Evolutionary conservation across 495 filamentous ascomycete genomes (phyloP).

Genomic region (Podospora sp.): DNA sequence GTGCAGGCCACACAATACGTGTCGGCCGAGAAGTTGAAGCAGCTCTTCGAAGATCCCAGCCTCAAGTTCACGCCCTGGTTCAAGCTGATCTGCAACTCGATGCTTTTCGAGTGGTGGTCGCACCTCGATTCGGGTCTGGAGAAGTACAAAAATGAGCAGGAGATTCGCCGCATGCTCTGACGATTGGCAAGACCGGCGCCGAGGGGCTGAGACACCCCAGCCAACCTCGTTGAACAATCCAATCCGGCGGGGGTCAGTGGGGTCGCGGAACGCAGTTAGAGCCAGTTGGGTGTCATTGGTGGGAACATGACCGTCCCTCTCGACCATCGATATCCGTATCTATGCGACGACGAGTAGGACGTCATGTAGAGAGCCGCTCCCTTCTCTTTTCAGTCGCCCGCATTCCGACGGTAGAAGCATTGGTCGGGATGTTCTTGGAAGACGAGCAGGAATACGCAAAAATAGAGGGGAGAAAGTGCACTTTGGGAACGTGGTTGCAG

Average conservation of each 20-base stretch:
- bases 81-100: slow-evolving; percentile 95
- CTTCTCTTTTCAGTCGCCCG: slow-evolving; percentile 33
- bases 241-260: slow-evolving; percentile 5
- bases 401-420: slow-evolving; percentile 25
- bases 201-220: background rate
- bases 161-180: slow-evolving; percentile 79
- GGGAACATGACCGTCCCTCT: slow-evolving; percentile 8
- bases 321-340: slow-evolving; percentile 36
- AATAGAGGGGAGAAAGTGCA: slow-evolving; percentile 15
- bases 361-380: slow-evolving; percentile 30
- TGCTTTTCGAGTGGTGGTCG: slow-evolving; percentile 99
- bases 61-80: slow-evolving; percentile 98
- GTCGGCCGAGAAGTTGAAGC: slow-evolving; percentile 76
- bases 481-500: slow-evolving; percentile 6
- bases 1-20: slow-evolving; percentile 83
- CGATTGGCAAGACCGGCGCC: background rate
- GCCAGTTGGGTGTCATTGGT: slow-evolving; percentile 14
- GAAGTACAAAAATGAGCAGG: slow-evolving; percentile 80
- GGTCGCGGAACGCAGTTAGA: slow-evolving; percentile 8
- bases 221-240: slow-evolving; percentile 3
- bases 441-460: background rate
- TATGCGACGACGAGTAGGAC: slow-evolving; percentile 27
- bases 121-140: slow-evolving; percentile 80
- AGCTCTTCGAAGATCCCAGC: slow-evolving; percentile 76
- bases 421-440: slow-evolving; percentile 5